A percentile compares a stretch with the other conserved stretches of the same genome.
These are phyloP conservation scores for Solanum arcanum DNA, from an alignment of 257 asterid genomes.

Conservation along the genomic window DNA sequence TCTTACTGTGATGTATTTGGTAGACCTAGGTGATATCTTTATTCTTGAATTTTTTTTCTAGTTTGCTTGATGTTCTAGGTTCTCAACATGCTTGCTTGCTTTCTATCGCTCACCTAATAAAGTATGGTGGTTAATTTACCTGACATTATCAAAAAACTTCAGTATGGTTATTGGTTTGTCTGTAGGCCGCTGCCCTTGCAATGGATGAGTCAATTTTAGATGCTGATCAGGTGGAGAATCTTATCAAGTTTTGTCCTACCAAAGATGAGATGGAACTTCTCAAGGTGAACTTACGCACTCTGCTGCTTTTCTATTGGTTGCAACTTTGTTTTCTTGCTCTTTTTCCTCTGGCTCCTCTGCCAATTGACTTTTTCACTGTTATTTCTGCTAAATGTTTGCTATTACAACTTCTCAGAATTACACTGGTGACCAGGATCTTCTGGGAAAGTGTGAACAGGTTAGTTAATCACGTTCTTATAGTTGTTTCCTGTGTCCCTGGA, in stretches of 20 bases:
- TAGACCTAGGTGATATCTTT: not conserved
- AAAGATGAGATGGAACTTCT: conserved; percentile 99
- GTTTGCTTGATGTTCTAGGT: not conserved
- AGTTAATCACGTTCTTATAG: not conserved
- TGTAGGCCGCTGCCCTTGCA: conserved; percentile 93
- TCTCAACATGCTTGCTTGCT: not conserved
- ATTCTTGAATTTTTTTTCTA: not conserved
- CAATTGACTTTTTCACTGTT: not conserved
- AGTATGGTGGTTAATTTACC: not conserved
- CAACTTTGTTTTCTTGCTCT: not conserved
- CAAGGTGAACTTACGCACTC: conserved; percentile 40
- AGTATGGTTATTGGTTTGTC: not conserved
- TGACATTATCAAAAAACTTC: not conserved
- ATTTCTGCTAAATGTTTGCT: conserved; percentile 3
- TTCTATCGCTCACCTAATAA: not conserved
- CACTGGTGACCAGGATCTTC: conserved; percentile 75
- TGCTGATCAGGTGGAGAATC: conserved; percentile 99
- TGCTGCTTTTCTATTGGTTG: not conserved
- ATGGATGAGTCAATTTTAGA: conserved; percentile 92
- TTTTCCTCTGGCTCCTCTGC: not conserved
- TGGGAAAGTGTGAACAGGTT: conserved; percentile 99
- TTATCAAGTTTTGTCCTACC: conserved; percentile 91
- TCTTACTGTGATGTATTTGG: not conserved
- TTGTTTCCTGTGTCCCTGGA: not conserved
- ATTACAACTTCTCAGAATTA: conserved; percentile 42